A percentile compares a stretch with the other conserved stretches of the same genome.
Evolutionary conservation across 768 basidiomycete genomes (phyloP).

Genomic region (Mycena galericulata): DNA sequence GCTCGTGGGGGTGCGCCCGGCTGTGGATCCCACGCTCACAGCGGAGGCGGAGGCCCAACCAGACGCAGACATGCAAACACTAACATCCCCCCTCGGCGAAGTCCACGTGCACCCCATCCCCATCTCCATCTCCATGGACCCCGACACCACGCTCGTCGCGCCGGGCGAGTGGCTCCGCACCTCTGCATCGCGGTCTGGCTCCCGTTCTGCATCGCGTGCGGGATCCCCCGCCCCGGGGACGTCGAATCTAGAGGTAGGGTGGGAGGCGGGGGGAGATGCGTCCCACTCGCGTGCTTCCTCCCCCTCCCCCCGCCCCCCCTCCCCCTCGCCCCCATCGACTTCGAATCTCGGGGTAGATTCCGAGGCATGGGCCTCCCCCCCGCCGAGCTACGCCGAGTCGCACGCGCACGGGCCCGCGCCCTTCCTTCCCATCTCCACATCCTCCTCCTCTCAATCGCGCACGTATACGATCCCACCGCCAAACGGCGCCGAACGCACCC

Average conservation of each 20-base stretch:
- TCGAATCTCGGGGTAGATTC: too few species aligned
- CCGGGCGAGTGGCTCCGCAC: conserved; percentile 17
- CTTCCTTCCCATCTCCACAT: not conserved
- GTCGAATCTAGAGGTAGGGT: too few species aligned
- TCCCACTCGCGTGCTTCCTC: too few species aligned
- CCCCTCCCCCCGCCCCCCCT: not conserved
- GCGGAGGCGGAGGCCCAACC: not conserved
- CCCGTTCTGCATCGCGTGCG: not conserved
- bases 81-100: conserved; percentile 2
- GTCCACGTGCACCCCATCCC: conserved; percentile 29
- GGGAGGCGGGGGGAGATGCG: too few species aligned
- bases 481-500: not conserved
- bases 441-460: not conserved
- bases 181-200: not conserved
- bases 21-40: not conserved
- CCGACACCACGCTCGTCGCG: conserved; percentile 12
- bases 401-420: not conserved
- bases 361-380: not conserved
- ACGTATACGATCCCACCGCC: not conserved
- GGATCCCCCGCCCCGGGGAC: not conserved
- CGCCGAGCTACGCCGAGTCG: conserved; percentile 24
- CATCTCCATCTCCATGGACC: too few species aligned
- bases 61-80: not conserved
- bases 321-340: not conserved
- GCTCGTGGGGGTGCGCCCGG: not conserved